Evolutionary conservation across 345 rosid species (phyloP).

Genomic region (Syzygium grande): DNA sequence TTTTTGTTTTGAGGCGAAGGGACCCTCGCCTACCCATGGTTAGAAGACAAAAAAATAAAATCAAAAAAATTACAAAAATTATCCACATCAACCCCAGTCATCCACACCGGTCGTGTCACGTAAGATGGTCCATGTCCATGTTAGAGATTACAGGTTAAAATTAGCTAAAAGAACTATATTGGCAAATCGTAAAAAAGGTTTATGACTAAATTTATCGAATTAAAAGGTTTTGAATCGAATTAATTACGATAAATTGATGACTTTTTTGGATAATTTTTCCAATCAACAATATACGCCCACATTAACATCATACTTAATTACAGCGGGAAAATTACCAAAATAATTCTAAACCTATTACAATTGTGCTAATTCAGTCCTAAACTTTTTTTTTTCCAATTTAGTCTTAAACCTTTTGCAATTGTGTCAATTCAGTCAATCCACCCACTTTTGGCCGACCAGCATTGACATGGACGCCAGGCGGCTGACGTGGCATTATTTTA

Average conservation of each 20-base stretch:
- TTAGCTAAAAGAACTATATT: not conserved
- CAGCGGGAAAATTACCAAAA: too few species aligned
- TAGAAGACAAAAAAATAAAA: fast-evolving
- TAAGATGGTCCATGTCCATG: fast-evolving
- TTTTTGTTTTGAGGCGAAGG: too few species aligned
- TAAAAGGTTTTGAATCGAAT: not conserved
- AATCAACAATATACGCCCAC: not conserved
- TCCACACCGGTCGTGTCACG: fast-evolving
- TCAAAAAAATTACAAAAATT: not conserved
- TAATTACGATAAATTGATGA: not conserved
- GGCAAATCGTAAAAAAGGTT: not conserved
- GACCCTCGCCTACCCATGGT: too few species aligned
- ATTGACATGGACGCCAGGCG: too few species aligned
- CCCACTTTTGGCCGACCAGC: too few species aligned
- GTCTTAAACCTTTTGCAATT: too few species aligned
- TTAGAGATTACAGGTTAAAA: fast-evolving
- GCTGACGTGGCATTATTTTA: too few species aligned
- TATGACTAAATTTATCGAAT: not conserved
- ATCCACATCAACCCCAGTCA: fast-evolving
- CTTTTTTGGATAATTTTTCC: not conserved
- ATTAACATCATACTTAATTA: not conserved
- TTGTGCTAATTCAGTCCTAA: too few species aligned
- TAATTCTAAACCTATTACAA: too few species aligned
- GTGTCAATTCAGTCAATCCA: too few species aligned
- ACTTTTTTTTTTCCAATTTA: too few species aligned